Percentiles rank a stretch among this genome's conserved stretches.
phyloP scores from a whole-genome alignment of 164 flowering plant genomes.

The Sextonia rubra region DNA sequence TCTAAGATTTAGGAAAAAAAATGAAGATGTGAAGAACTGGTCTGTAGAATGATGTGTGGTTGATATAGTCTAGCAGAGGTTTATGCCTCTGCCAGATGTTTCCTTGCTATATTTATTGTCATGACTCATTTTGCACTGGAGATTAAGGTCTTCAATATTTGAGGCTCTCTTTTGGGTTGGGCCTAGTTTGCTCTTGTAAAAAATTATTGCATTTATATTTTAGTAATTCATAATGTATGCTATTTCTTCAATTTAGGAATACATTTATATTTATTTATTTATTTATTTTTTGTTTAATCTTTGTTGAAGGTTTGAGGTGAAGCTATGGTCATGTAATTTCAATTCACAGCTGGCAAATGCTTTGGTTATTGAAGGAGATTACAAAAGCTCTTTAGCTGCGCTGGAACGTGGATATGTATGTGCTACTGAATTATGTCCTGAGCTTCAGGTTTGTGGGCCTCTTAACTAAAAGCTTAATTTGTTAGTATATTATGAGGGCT shows the following conservation, averaged over 20 bases:
- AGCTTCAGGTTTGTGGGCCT: conserved; percentile 58
- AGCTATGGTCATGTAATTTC: conserved; percentile 85
- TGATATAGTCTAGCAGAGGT: no score
- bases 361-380: conserved; percentile 75
- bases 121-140: background rate
- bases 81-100: background rate
- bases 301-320: conserved; percentile 26
- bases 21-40: background rate
- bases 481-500: no score
- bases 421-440: conserved; percentile 58
- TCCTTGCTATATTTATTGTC: background rate
- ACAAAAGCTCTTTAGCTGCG: conserved; percentile 43
- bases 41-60: background rate
- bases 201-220: no score
- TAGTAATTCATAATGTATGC: background rate
- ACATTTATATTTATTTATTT: background rate
- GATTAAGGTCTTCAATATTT: no score
- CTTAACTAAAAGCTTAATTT: no score
- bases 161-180: no score
- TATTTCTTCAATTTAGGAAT: background rate
- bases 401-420: conserved; percentile 51
- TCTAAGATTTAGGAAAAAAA: no score
- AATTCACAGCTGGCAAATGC: conserved; percentile 84
- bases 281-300: conserved; percentile 1
- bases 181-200: no score